Base-by-base conservation (phyloP, 2,329 filamentous ascomycete genomes). In the Fusarium chuoi region DNA sequence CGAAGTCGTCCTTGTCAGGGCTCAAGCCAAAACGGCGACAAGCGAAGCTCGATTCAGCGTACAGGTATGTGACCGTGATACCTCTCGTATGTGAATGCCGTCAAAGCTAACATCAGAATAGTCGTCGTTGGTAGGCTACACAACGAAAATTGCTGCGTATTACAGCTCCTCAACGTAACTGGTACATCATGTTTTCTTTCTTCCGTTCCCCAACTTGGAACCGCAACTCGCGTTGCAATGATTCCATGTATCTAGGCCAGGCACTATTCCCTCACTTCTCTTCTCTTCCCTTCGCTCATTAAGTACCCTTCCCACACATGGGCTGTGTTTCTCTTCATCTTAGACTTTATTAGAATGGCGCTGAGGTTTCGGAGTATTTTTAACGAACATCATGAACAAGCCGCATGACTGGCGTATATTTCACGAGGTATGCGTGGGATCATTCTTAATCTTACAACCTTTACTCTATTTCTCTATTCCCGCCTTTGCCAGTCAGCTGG, bases 21-120 rank as follows among this genome's bases (percentile, higher is more conserved):
- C 51, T 73, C 7, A 80, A 77, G 49, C 75, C 76, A 15, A 80
- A 79, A 55, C 81, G 81, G 44, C 82, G 82, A 33, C 79, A 79
- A 49, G 75, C 73, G 7, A 82, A 81, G 46, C 77, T 82, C 30
- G 80, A 84, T 73, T 82, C 82, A 22, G 82, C 82, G 11, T 84
- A 83, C 48, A 82, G 82, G 82, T 83, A 76, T 74, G 77, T 59
- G 35, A 46, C 18, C 6, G 26, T 24, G 11, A 24, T 33, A 12
- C 14, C 5, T 7, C 4, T 4, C 24, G 26, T 35, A 26, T 20
- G 10, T 26, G 24, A 24, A 28, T 13, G 35, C 33, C 12, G 26
- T 17, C n/a, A 26, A 45, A 66, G 54, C 74, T 79, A 66, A 78
- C 39, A 22, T 22, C 48, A 9, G 24, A 49, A 59, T 15, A 83